Evolutionary conservation across 176 grass and related monocot species (phyloP).

Genomic region (Aegilops umbellulata): DNA sequence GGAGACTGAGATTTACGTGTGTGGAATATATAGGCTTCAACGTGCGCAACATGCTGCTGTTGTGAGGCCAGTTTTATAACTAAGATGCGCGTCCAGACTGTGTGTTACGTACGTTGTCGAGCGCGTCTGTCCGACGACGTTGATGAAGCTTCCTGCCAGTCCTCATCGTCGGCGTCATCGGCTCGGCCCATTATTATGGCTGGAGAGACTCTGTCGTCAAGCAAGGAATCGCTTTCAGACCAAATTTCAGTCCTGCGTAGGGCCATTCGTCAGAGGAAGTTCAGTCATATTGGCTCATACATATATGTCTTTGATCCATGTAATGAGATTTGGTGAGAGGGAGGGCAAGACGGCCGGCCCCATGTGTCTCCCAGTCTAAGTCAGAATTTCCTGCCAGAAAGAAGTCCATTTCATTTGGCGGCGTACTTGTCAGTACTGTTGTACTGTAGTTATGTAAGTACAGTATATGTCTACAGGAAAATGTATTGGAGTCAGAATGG

Average conservation of each 20-base stretch:
- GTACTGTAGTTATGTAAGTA: too few relatives aligned
- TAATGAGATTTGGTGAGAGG: constrained; percentile 1
- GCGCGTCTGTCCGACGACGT: not conserved
- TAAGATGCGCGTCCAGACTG: constrained; percentile 27
- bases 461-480: not conserved
- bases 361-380: not conserved
- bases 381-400: not conserved
- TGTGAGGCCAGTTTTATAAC: constrained; percentile 23
- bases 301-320: not conserved
- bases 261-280: not conserved
- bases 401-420: not conserved
- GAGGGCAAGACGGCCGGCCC: not conserved
- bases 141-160: constrained; percentile 26
- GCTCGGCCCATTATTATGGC: not conserved
- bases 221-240: constrained; percentile 18
- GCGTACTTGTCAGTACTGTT: not conserved
- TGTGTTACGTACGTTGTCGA: not conserved
- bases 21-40: constrained; percentile 40
- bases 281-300: too few relatives aligned
- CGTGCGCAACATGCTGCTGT: constrained; percentile 62
- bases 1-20: constrained; percentile 40
- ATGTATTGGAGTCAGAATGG: not conserved
- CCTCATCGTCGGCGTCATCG: constrained; percentile 22
- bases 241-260: not conserved
- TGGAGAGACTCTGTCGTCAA: not conserved